Base-by-base conservation (phyloP, 2,329 filamentous ascomycete species). In the Rutstroemia sydowiana region DNA sequence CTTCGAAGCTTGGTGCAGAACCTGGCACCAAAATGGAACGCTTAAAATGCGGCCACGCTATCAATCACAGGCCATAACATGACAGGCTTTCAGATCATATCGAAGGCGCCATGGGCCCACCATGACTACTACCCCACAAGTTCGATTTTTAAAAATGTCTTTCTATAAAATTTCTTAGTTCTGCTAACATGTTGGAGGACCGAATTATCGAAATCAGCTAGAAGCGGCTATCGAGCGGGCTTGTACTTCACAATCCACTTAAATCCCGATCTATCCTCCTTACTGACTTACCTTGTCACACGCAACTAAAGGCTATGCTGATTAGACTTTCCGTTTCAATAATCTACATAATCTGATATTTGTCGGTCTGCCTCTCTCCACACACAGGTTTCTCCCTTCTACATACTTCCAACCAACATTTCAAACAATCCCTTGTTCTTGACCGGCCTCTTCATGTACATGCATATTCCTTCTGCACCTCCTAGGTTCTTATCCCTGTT, bases 391-490 rank as follows among this genome's bases (percentile, higher is more conserved):
- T 31, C 10, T 43, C 50, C 47, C 49, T 45, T 47, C 44, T 55
- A 49, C 55, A 57, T 51, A 44, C 46, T 41, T 48, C 44, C 28
- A 51, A 47, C 52, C 59, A 43, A 32, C 32, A 45, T 21, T 21
- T 45, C 50, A 60, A 62, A 63, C 55, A 59, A 47, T 48, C 57
- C 61, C 62, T 58, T 54, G 55, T 32, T 26, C 28, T 43, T 42
- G 23, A 16, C 48, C 26, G 32, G 48, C 32, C 28, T 37, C 45
- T 41, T 39, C 20, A 42, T 48, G 14, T 55, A 51, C 57, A 56
- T 55, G 53, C 57, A 56, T 55, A 47, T 51, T 56, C 55, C 45
- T 57, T 51, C 60, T 60, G 60, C 60, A 61, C 50, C 41, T 57
- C 43, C 58, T 47, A 58, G 61, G 59, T 55, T 48, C 50, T 39